A percentile compares a stretch with the other conserved stretches of the same genome.
Conservation (phyloP, 306 rosid genomes). For the Sicyos baderoa region DNA sequence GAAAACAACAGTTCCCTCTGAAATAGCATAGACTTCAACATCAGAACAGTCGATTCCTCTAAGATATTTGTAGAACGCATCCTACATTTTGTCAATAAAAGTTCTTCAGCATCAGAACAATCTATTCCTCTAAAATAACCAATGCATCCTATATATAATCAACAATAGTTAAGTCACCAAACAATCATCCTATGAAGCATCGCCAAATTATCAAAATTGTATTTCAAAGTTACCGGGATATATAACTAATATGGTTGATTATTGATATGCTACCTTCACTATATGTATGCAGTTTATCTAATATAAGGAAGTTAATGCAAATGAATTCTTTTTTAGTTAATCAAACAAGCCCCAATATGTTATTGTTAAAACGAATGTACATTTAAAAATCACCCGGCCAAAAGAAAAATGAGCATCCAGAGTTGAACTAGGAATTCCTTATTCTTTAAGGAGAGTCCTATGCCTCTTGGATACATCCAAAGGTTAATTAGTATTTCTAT, state of each 20-base stretch:
- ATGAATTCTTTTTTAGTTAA: not conserved
- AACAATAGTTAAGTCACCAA: slow-evolving; percentile 3
- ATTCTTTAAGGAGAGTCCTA: not conserved
- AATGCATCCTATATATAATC: slow-evolving; percentile 58
- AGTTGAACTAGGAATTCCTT: not conserved
- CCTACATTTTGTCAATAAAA: slow-evolving; percentile 46
- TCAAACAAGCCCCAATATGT: not conserved
- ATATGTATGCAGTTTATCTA: not conserved
- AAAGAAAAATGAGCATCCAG: not conserved
- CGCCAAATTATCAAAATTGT: slow-evolving; percentile 1
- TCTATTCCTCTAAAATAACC: slow-evolving; percentile 69
- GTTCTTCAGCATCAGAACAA: slow-evolving; percentile 70
- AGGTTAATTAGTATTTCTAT: not conserved
- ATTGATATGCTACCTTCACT: not conserved
- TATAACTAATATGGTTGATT: slow-evolving; percentile 9
- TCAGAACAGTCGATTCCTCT: slow-evolving; percentile 78
- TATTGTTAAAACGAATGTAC: not conserved
- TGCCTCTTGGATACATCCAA: not conserved
- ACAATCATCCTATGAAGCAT: not conserved
- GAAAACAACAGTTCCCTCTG: slow-evolving; percentile 90
- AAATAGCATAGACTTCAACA: slow-evolving; percentile 76
- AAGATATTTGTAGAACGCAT: slow-evolving; percentile 76
- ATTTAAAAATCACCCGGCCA: not conserved
- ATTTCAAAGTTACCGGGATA: not conserved
- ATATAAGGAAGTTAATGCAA: not conserved